Conservation (phyloP, 768 basidiomycete species). For the Leccinum obscurum region DNA sequence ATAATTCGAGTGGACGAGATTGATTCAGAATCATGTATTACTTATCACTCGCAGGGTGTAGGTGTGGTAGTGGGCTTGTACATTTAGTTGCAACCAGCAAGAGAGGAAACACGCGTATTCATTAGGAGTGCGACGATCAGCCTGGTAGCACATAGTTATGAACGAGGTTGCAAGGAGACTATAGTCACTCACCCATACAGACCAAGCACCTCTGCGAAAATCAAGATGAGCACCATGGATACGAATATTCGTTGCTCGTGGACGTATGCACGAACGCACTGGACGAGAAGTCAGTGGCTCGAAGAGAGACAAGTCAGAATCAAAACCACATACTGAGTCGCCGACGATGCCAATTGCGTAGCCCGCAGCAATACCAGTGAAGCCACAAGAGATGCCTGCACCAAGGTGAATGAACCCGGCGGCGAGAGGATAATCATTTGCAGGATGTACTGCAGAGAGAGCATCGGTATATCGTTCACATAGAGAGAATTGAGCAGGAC, state of each 20-base stretch:
- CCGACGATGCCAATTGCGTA: conserved; percentile 95
- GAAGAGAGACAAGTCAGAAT: background rate
- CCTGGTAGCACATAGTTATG: conserved; percentile 34
- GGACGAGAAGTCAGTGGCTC: conserved; percentile 8
- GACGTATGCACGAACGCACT: conserved; percentile 92
- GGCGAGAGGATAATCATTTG: conserved; percentile 73
- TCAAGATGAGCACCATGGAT: conserved; percentile 94
- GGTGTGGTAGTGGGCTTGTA: conserved; percentile 13
- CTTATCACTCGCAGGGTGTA: conserved; percentile 11
- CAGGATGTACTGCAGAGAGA: conserved; percentile 51
- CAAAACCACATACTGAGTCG: conserved; percentile 68
- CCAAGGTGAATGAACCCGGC: conserved; percentile 91
- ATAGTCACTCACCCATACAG: conserved; percentile 66
- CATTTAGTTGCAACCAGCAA: conserved; percentile 25
- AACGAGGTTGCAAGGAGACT: background rate
- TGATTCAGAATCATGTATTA: conserved; percentile 13
- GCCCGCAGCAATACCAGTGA: conserved; percentile 90
- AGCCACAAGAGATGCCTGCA: conserved; percentile 87
- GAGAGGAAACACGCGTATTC: conserved; percentile 70
- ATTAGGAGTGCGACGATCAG: conserved; percentile 90
- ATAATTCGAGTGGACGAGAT: conserved; percentile 13
- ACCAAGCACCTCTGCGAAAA: conserved; percentile 89
- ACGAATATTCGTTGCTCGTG: conserved; percentile 92
- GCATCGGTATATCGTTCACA: conserved; percentile 13
- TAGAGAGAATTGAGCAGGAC: conserved; percentile 24